Evolutionary conservation across 106 monocot genomes (phyloP), one percentile per base, ranked within the genome.

Genomic region (Ottelia alismoides): DNA sequence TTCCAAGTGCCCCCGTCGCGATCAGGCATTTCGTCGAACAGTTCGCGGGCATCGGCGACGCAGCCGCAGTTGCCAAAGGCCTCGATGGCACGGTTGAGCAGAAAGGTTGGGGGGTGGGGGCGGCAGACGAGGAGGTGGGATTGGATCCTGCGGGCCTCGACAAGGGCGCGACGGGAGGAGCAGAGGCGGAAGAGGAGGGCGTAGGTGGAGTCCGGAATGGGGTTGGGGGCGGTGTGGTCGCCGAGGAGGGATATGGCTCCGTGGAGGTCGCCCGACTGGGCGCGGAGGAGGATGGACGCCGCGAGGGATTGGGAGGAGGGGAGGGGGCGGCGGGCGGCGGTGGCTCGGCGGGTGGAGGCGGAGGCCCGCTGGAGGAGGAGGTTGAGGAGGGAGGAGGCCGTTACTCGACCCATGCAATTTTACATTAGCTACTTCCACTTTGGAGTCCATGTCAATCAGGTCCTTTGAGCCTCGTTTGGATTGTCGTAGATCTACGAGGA

Each of bases 21-120:
- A 9, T 20, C 29, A 7, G 87, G 79, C 77, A 92, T 87, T 73
- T 77, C 67, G 35, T 87, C 77, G 77, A 92, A 92, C 62, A 92
- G 72, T 19, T 70, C 63, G 27, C 66, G 83, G 2, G 83, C 83
- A 21, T 80, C 75, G 7, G 31, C 1, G 0, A 84, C 28, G 52
- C 60, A 31, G 47, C 70, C 75, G 26, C 76, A 71, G 14, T 48
- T 47, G 1, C 70, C 68, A 26, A 70, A 77, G 2, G 80, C 28
- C 47, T 87, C 77, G 60, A 93, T 80, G 52, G 71, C 55, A 50
- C 80, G 79, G 70, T 93, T 93, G 51, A 80, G 67, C 56, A 87
- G 74, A 69, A 87, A 93, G 40, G 61, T 65, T 22, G 87, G 51
- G 20, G 77, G 77, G 18, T 60, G 55, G 47, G 73, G 63, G 31